These are phyloP conservation scores for Hibiscus tridactylites DNA, from an alignment of 345 rosid genomes.

Conservation along the genomic window DNA sequence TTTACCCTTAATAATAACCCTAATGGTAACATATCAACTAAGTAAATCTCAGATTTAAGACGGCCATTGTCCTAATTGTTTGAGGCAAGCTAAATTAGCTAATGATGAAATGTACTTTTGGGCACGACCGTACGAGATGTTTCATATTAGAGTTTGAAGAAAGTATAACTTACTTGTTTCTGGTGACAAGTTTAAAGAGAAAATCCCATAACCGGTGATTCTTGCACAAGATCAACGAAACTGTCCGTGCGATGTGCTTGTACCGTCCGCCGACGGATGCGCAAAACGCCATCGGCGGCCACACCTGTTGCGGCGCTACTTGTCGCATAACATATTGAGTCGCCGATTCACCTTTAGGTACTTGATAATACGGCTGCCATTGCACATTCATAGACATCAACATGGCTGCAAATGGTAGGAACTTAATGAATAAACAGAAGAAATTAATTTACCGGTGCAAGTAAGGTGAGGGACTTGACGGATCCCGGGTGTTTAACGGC, in stretches of 20 bases:
- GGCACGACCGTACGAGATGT: not conserved
- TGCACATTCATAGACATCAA: slow-evolving; percentile 1
- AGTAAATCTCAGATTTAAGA: no score
- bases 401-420: not conserved
- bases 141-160: not conserved
- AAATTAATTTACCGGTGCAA: slow-evolving; percentile 69
- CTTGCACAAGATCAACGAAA: slow-evolving; percentile 77
- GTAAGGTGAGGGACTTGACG: slow-evolving; percentile 75
- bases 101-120: no score
- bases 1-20: no score
- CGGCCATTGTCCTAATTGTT: no score
- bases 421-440: not conserved
- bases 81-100: no score
- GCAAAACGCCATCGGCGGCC: slow-evolving; percentile 81
- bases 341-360: slow-evolving; percentile 66
- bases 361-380: slow-evolving; percentile 74
- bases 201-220: slow-evolving; percentile 83
- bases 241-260: slow-evolving; percentile 76
- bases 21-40: no score
- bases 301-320: slow-evolving; percentile 72
- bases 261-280: slow-evolving; percentile 95
- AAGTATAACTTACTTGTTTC: slow-evolving; percentile 58
- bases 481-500: slow-evolving; percentile 73
- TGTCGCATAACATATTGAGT: slow-evolving; percentile 75
- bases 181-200: slow-evolving; percentile 55